phyloP scores from a whole-genome alignment of 2,329 filamentous ascomycete species.

The Verticillium zaregamsianum region DNA sequence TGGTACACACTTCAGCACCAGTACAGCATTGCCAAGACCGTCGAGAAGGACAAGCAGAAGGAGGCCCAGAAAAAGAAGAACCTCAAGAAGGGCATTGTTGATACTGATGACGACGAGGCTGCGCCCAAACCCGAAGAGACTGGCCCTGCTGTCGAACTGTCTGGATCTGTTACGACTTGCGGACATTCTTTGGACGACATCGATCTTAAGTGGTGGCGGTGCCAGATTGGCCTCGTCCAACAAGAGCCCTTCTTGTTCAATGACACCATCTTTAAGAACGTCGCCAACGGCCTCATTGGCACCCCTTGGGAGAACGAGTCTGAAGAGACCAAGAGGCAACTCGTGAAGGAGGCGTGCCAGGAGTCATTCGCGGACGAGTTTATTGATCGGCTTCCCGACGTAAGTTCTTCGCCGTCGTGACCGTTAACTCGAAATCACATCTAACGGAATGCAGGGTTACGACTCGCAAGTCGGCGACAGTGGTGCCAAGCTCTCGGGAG shows the following conservation, averaged over 20 bases:
- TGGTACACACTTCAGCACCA: conserved; percentile 64
- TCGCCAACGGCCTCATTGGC: conserved; percentile 54
- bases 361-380: conserved; percentile 69
- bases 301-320: conserved; percentile 47
- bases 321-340: conserved; percentile 50
- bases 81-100: conserved; percentile 22
- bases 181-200: conserved; percentile 51
- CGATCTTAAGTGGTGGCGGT: conserved; percentile 60
- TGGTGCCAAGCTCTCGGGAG: conserved; percentile 76
- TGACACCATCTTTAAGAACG: conserved; percentile 59
- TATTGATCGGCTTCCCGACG: conserved; percentile 57
- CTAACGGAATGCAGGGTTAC: conserved; percentile 49
- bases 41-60: conserved; percentile 42
- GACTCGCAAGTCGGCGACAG: conserved; percentile 71
- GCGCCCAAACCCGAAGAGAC: conserved; percentile 23
- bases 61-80: conserved; percentile 32
- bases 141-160: conserved; percentile 40
- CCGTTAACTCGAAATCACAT: not conserved
- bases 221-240: conserved; percentile 61
- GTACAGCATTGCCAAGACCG: conserved; percentile 44
- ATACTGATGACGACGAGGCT: conserved; percentile 19
- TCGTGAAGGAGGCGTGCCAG: conserved; percentile 60
- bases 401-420: conserved; percentile 18
- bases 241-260: conserved; percentile 68
- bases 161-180: conserved; percentile 50